Conservation (phyloP, 768 basidiomycete species). For the Postia placenta region DNA sequence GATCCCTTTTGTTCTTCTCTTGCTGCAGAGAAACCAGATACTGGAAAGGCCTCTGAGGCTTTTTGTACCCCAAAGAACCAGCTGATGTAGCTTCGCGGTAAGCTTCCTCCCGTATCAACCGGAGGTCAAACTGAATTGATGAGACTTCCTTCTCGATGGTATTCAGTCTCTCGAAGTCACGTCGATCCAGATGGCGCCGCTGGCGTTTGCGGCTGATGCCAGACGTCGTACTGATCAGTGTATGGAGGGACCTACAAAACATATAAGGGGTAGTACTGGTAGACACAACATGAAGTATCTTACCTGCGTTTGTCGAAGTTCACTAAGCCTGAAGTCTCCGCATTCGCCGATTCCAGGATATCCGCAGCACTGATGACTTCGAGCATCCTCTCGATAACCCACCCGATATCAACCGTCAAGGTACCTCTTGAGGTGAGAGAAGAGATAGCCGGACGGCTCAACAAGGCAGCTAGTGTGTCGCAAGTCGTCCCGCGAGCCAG, state of each 20-base stretch:
- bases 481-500: conserved; percentile 50
- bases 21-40: conserved; percentile 57
- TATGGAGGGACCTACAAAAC: conserved; percentile 52
- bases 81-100: conserved; percentile 52
- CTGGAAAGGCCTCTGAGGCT: conserved; percentile 60
- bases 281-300: conserved; percentile 12
- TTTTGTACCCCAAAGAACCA: conserved; percentile 35
- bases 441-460: conserved; percentile 45
- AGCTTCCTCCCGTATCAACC: conserved; percentile 72
- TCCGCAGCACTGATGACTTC: conserved; percentile 76
- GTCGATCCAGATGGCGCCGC: conserved; percentile 53
- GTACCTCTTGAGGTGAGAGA: conserved; percentile 40
- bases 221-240: conserved; percentile 53
- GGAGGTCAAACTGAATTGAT: conserved; percentile 59
- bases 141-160: conserved; percentile 67
- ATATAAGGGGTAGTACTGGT: neutral
- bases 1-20: conserved; percentile 81
- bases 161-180: conserved; percentile 71
- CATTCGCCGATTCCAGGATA: conserved; percentile 47
- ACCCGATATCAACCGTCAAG: conserved; percentile 72
- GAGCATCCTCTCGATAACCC: conserved; percentile 76
- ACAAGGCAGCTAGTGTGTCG: conserved; percentile 54
- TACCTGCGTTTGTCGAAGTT: conserved; percentile 84
- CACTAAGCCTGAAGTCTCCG: conserved; percentile 54
- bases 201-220: conserved; percentile 32